These are phyloP conservation scores for Dacryopinax primogenitus DNA, from an alignment of 768 basidiomycete genomes.

Conservation along the genomic window DNA sequence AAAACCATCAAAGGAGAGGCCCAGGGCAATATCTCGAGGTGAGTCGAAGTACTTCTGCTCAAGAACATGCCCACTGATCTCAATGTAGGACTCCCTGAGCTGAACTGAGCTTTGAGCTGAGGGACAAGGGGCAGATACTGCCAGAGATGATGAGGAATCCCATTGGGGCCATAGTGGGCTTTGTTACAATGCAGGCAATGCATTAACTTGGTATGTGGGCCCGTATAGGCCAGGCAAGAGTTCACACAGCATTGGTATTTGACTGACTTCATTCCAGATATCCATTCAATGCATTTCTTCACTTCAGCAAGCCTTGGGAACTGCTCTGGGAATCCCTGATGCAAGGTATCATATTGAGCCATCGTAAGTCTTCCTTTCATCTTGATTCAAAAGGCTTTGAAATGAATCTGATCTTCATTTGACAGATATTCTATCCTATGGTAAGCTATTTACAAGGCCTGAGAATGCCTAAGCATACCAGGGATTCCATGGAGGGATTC, in stretches of 20 bases:
- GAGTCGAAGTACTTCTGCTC: conserved; percentile 29
- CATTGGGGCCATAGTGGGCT: conserved; percentile 19
- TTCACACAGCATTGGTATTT: conserved; percentile 34
- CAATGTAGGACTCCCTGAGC: conserved; percentile 21
- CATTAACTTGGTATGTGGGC: conserved; percentile 22
- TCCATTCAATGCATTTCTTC: background rate
- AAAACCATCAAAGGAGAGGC: conserved; percentile 35
- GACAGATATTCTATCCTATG: background rate
- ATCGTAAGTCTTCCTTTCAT: background rate
- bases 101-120: conserved; percentile 24
- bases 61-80: conserved; percentile 21
- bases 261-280: background rate
- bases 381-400: background rate
- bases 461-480: background rate
- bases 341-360: background rate
- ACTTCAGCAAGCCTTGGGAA: background rate
- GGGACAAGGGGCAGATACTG: conserved; percentile 32
- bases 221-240: conserved; percentile 32
- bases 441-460: background rate
- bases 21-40: conserved; percentile 33
- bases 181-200: conserved; percentile 31
- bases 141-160: conserved; percentile 24
- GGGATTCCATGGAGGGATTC: background rate
- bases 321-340: background rate
- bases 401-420: background rate